phyloP scores from a whole-genome alignment of 2,329 filamentous ascomycete genomes.

The Daldinia sp. region DNA sequence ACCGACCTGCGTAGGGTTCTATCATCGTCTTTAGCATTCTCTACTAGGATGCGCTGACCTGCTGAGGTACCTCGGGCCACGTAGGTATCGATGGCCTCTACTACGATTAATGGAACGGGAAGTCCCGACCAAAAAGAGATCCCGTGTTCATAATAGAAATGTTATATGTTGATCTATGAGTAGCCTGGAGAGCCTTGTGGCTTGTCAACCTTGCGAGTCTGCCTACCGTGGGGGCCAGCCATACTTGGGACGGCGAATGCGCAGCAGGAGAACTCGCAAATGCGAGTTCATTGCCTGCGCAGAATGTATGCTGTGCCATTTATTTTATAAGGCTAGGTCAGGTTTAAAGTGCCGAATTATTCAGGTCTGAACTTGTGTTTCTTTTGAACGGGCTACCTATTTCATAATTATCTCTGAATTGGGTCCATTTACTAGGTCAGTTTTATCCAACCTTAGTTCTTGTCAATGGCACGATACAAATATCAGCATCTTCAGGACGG shows the following conservation, averaged over 20 bases:
- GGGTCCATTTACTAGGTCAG: slow-evolving; percentile 6
- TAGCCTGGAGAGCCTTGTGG: not conserved
- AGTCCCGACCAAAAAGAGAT: not conserved
- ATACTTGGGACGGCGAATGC: not conserved
- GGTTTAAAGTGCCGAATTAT: not conserved
- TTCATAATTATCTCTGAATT: not conserved
- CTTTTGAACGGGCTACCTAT: not conserved
- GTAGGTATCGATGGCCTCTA: not conserved
- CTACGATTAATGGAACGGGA: not conserved
- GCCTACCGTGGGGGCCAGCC: slow-evolving; percentile 9
- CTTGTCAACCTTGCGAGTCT: slow-evolving; percentile 13
- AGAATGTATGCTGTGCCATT: slow-evolving; percentile 1
- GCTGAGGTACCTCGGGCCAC: not conserved
- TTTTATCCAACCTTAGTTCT: not conserved
- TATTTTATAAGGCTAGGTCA: not conserved
- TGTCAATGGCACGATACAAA: slow-evolving; percentile 8
- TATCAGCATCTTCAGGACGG: slow-evolving; percentile 4
- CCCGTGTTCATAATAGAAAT: not conserved
- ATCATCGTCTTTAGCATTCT: not conserved
- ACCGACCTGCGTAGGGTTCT: not conserved
- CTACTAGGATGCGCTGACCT: not conserved
- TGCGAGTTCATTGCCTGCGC: slow-evolving; percentile 3
- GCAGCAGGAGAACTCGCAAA: slow-evolving; percentile 5
- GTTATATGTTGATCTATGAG: slow-evolving; percentile 1
- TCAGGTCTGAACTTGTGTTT: not conserved